These are phyloP conservation scores for Sclerotinia trifoliorum DNA, from an alignment of 2,329 filamentous ascomycete species.

Conservation along the genomic window DNA sequence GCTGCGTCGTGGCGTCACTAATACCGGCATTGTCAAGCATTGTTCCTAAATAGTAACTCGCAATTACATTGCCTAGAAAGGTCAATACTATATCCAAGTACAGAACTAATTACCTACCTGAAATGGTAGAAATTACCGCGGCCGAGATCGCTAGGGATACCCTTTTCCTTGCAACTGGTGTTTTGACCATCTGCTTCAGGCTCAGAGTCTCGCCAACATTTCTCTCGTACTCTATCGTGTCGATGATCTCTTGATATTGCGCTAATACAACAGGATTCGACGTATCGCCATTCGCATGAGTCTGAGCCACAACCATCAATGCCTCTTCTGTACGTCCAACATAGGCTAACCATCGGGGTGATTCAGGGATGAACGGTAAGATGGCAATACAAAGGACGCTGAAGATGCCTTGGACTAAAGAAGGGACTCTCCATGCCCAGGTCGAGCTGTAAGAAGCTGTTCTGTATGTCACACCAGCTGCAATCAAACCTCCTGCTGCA, in stretches of 20 bases:
- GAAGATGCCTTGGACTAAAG: conserved; percentile 35
- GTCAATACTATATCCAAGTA: background rate
- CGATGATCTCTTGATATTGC: conserved; percentile 45
- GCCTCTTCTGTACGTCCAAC: conserved; percentile 50
- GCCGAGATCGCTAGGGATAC: conserved; percentile 48
- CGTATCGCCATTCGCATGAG: conserved; percentile 55
- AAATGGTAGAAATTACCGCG: conserved; percentile 52
- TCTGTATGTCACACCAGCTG: conserved; percentile 41
- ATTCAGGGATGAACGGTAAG: conserved; percentile 47
- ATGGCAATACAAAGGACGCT: conserved; percentile 29
- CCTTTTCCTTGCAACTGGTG: conserved; percentile 52
- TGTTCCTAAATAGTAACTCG: conserved; percentile 41
- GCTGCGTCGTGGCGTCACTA: conserved; percentile 39
- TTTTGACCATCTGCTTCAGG: conserved; percentile 44
- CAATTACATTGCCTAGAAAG: conserved; percentile 47
- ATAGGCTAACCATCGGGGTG: conserved; percentile 58
- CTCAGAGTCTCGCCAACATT: conserved; percentile 43
- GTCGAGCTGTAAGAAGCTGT: conserved; percentile 40
- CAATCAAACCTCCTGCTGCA: conserved; percentile 39
- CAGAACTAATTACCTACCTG: conserved; percentile 11
- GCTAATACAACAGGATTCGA: conserved; percentile 46
- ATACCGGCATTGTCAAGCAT: conserved; percentile 42
- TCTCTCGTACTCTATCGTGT: conserved; percentile 47
- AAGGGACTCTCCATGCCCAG: conserved; percentile 42
- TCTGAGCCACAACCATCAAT: conserved; percentile 44